Evolutionary conservation across 108 stramenopile genomes (phyloP).

Genomic region (Asterionellopsis glacialis): DNA sequence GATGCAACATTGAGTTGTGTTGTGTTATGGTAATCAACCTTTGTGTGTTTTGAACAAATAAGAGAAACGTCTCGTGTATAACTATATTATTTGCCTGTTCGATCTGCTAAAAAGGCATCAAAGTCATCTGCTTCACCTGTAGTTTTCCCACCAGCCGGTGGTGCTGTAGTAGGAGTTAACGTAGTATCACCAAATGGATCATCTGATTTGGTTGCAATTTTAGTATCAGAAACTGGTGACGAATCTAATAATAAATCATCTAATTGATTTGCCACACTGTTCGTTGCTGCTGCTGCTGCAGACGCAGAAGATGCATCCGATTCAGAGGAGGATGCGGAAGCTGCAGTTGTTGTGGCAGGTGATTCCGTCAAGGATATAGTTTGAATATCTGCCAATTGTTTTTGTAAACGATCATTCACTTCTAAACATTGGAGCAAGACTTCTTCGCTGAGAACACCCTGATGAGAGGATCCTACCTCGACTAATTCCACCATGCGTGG

Average conservation of each 20-base stretch:
- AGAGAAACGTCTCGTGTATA: too few relatives aligned
- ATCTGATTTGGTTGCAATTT: not conserved
- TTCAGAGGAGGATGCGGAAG: slow-evolving; percentile 12
- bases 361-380: slow-evolving; percentile 32
- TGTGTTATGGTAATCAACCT: too few relatives aligned
- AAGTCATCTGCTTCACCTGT: slow-evolving; percentile 30
- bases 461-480: slow-evolving; percentile 47
- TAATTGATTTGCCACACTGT: not conserved
- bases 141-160: not conserved
- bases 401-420: slow-evolving; percentile 69
- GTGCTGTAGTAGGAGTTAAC: not conserved
- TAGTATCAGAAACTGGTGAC: slow-evolving; percentile 7
- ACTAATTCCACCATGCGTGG: slow-evolving; percentile 85
- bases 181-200: slow-evolving; percentile 1
- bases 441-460: slow-evolving; percentile 52
- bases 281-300: not conserved
- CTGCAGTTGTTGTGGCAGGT: slow-evolving; percentile 34
- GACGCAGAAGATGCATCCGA: not conserved
- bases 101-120: slow-evolving; percentile 46
- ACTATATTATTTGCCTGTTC: slow-evolving; percentile 5
- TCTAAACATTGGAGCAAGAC: slow-evolving; percentile 67
- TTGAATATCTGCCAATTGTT: slow-evolving; percentile 45
- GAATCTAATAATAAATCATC: slow-evolving; percentile 7
- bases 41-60: too few relatives aligned
- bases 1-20: too few relatives aligned